Percentiles rank a stretch among this genome's conserved stretches.
Evolutionary conservation across 2,329 filamentous ascomycete genomes (phyloP).

Genomic region (Penicillium hesseltinei): DNA sequence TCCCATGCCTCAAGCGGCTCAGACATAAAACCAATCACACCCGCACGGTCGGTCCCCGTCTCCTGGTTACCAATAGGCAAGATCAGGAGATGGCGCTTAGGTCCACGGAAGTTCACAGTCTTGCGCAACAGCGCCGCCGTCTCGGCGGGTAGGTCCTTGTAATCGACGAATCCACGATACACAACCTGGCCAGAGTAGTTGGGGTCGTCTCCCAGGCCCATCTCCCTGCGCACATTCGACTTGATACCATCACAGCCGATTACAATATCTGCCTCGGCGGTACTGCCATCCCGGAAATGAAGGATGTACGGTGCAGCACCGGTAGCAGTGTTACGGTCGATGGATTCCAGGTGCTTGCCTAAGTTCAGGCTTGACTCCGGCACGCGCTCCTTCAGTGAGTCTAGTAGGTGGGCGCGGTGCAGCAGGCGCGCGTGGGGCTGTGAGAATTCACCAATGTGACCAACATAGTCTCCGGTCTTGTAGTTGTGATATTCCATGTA

Average conservation of each 20-base stretch:
- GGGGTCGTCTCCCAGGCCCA: slow-evolving; percentile 30
- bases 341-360: slow-evolving; percentile 26
- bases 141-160: slow-evolving; percentile 31
- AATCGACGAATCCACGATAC: slow-evolving; percentile 39
- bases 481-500: slow-evolving; percentile 35
- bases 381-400: slow-evolving; percentile 36
- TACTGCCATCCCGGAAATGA: slow-evolving; percentile 46
- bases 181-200: slow-evolving; percentile 40
- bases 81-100: slow-evolving; percentile 34
- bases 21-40: slow-evolving; percentile 40
- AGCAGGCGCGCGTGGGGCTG: slow-evolving; percentile 27
- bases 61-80: slow-evolving; percentile 40
- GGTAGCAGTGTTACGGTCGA: no score
- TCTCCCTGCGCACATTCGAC: slow-evolving; percentile 43
- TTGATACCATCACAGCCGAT: slow-evolving; percentile 53
- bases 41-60: slow-evolving; percentile 32
- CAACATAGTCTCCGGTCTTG: slow-evolving; percentile 28
- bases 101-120: slow-evolving; percentile 37
- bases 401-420: slow-evolving; percentile 36
- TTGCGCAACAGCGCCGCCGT: slow-evolving; percentile 32
- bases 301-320: slow-evolving; percentile 33
- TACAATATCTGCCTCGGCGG: slow-evolving; percentile 43
- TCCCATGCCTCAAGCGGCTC: slow-evolving; percentile 38
- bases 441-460: slow-evolving; percentile 31
- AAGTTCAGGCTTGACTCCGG: slow-evolving; percentile 28